phyloP scores from a whole-genome alignment of 176 grass and related monocot genomes.

The Paspalum notatum region DNA sequence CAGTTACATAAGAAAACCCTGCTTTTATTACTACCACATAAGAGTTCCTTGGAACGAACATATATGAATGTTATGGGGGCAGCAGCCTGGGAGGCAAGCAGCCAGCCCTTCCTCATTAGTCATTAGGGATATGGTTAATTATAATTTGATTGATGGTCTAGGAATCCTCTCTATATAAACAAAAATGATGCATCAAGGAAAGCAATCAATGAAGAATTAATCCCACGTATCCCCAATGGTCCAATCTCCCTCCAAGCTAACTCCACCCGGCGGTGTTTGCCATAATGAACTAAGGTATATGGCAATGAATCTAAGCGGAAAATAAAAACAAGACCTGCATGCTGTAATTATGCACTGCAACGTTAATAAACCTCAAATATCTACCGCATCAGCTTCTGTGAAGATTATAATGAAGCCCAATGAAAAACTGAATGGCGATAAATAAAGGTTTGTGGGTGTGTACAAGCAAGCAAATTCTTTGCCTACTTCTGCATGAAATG shows the following conservation, averaged over 20 bases:
- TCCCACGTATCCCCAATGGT: too few species aligned
- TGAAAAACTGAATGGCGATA: constrained; percentile 9
- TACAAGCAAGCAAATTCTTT: neutral
- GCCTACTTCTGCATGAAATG: constrained; percentile 8
- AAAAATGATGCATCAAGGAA: too few species aligned
- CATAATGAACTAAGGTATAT: too few species aligned
- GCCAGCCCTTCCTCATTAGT: too few species aligned
- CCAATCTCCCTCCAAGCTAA: too few species aligned
- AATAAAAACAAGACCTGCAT: constrained; percentile 1
- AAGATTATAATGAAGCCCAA: constrained; percentile 1
- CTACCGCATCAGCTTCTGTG: neutral
- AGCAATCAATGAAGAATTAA: too few species aligned
- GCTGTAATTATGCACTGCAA: neutral
- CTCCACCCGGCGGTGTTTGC: too few species aligned
- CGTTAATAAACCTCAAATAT: neutral
- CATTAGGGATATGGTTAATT: too few species aligned
- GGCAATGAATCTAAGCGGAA: neutral
- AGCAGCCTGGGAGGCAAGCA: too few species aligned
- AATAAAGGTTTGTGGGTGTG: neutral
- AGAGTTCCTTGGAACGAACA: constrained; percentile 18
- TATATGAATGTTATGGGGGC: neutral
- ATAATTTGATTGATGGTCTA: too few species aligned
- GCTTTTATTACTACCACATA: constrained; percentile 9
- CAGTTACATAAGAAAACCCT: neutral
- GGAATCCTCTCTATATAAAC: too few species aligned